Percentiles rank a stretch among this genome's conserved stretches.
Conservation (phyloP, 2,329 filamentous ascomycete genomes). For the Paracamarosporium sp. region DNA sequence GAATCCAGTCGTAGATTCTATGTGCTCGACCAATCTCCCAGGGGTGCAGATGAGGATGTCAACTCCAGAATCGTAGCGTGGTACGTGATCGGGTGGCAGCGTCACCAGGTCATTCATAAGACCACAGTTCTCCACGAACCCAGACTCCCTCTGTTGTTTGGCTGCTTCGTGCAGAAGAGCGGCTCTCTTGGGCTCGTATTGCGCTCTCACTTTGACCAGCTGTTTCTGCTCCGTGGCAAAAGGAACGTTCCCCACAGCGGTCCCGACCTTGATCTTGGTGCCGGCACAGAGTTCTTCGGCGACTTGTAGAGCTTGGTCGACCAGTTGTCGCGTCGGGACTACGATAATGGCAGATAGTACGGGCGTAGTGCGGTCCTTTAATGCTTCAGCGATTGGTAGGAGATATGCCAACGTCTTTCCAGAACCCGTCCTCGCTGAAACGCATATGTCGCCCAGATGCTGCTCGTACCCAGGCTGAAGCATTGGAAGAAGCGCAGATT, state of each 20-base stretch:
- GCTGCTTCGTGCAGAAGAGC: slow-evolving; percentile 52
- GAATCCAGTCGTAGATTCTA: slow-evolving; percentile 84
- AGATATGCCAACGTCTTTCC: slow-evolving; percentile 95
- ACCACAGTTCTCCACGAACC: slow-evolving; percentile 45
- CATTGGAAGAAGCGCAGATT: slow-evolving; percentile 80
- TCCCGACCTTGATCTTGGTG: slow-evolving; percentile 78
- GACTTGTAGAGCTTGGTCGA: slow-evolving; percentile 81
- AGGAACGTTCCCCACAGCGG: slow-evolving; percentile 80
- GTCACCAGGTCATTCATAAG: slow-evolving; percentile 46
- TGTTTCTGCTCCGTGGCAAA: slow-evolving; percentile 70
- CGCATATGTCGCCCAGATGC: slow-evolving; percentile 78
- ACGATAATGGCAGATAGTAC: slow-evolving; percentile 81
- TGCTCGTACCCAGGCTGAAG: slow-evolving; percentile 70
- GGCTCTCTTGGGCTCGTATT: slow-evolving; percentile 71
- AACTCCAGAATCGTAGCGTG: slow-evolving; percentile 72
- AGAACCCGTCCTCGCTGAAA: slow-evolving; percentile 92
- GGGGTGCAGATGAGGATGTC: slow-evolving; percentile 93
- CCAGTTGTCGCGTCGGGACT: slow-evolving; percentile 88
- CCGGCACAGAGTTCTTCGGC: slow-evolving; percentile 75
- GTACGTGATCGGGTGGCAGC: slow-evolving; percentile 67
- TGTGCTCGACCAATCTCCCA: slow-evolving; percentile 88
- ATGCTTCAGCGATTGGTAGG: slow-evolving; percentile 79
- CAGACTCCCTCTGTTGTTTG: slow-evolving; percentile 33
- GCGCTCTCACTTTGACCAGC: slow-evolving; percentile 63
- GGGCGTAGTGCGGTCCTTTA: slow-evolving; percentile 70